Evolutionary conservation across 257 asterid genomes (phyloP), one percentile per base, ranked within the genome.

Genomic region (Solanum medicagineum): DNA sequence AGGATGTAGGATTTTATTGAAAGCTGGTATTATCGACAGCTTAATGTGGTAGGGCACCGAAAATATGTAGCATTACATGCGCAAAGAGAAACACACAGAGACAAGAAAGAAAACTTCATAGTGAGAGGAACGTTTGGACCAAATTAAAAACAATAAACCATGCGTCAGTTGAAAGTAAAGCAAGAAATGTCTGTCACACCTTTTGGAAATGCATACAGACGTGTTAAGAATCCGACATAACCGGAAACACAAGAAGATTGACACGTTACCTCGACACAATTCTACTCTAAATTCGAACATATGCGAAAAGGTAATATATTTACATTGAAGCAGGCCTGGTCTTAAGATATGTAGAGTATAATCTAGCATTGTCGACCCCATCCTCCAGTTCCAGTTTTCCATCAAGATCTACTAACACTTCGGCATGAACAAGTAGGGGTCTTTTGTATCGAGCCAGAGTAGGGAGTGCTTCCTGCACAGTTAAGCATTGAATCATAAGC

Each of bases 361-460:
- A 93, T 89, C 97, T 88, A 12, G 96, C 92, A 85, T 90, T 84
- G 24, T 77, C 89, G 59, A 81, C 87, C 56, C 82, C 91, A 60
- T 88, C 92, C 26, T 80, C 53, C 77, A 22, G 44, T 42, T 88
- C 93, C 84, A 77, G 32, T 56, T 85, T 84, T 71, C 29, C 91
- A 81, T 88, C 90, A 29, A 87, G 79, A 84, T 91, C 94, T 83
- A 86, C 94, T 87, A 82, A 89, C 85, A 94, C 45, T 91, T 96
- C 99, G 2, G 99, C 95, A 86, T 96, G 99, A 79, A 96, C 98
- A 80, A 96, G 98, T 86, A 96, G 77, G 70, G 99, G 98, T 85
- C 97, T 93, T 89, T 75, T 88, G 86, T 93, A 96, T 86, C 95
- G 93, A 60, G 98, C 94, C 88, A 96, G 94, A 54, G 91, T 90